Evolutionary conservation across 1,139 yeast genomes (phyloP).

Genomic region (Nakaseomyces kungkrabaensis): DNA sequence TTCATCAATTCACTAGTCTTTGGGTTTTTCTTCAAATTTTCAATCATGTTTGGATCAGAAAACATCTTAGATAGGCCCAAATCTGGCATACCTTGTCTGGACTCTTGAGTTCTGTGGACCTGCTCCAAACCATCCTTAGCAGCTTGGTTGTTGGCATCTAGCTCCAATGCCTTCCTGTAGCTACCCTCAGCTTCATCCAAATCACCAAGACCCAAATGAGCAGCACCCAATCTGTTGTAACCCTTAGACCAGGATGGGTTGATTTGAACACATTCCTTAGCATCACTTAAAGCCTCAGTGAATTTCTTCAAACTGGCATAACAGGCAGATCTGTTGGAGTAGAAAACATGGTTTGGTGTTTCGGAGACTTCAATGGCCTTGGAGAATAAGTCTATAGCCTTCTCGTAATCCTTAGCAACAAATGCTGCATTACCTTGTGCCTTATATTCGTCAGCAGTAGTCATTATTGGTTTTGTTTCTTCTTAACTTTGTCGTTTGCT

Average conservation of each 20-base stretch:
- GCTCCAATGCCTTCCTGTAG: slow-evolving; percentile 71
- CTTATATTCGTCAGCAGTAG: slow-evolving; percentile 61
- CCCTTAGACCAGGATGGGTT: slow-evolving; percentile 92
- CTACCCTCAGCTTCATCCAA: slow-evolving; percentile 58
- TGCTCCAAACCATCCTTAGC: slow-evolving; percentile 74
- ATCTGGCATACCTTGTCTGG: slow-evolving; percentile 42
- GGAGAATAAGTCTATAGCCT: slow-evolving; percentile 72
- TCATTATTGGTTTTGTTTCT: slow-evolving; percentile 2
- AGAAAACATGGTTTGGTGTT: slow-evolving; percentile 79
- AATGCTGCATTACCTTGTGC: slow-evolving; percentile 88
- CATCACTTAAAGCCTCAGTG: slow-evolving; percentile 68
- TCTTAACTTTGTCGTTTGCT: no score
- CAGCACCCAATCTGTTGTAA: slow-evolving; percentile 87
- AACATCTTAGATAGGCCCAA: slow-evolving; percentile 72
- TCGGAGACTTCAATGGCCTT: slow-evolving; percentile 82
- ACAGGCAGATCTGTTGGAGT: slow-evolving; percentile 89
- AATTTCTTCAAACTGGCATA: slow-evolving; percentile 74
- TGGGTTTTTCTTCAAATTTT: slow-evolving; percentile 71
- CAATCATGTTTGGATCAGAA: slow-evolving; percentile 68
- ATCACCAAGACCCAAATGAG: slow-evolving; percentile 75
- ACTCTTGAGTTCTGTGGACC: slow-evolving; percentile 36
- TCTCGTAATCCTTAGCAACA: slow-evolving; percentile 70
- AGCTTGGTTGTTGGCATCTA: slow-evolving; percentile 76
- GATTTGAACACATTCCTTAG: slow-evolving; percentile 68
- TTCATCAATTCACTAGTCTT: slow-evolving; percentile 79